Evolutionary conservation across 116 monocot species (phyloP).

Genomic region (Zostera marina): DNA sequence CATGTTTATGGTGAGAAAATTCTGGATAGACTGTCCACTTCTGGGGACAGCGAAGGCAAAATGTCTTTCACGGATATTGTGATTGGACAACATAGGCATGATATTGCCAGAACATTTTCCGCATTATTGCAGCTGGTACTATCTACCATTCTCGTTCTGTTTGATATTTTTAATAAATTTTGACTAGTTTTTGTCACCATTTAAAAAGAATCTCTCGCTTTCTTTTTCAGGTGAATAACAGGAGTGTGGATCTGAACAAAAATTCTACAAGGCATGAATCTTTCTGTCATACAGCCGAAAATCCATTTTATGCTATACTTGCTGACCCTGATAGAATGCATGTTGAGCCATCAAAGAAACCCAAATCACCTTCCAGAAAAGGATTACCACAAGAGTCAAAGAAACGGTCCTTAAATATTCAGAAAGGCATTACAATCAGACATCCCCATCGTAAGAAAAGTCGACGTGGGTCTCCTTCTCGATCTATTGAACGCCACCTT

Average conservation of each 20-base stretch:
- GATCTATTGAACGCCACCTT: no score
- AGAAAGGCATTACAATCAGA: background rate
- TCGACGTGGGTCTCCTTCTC: background rate
- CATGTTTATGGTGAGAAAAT: constrained; percentile 57
- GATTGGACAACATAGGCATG: constrained; percentile 45
- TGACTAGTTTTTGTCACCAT: background rate
- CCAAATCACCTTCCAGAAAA: no score
- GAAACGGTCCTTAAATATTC: background rate
- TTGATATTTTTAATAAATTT: background rate
- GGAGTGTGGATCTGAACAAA: constrained; percentile 57
- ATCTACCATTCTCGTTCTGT: constrained; percentile 6
- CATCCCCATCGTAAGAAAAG: background rate
- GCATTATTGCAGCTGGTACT: constrained; percentile 79
- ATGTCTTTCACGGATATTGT: constrained; percentile 55
- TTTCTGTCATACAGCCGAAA: constrained; percentile 38
- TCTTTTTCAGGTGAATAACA: constrained; percentile 52
- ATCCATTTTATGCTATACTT: constrained; percentile 41
- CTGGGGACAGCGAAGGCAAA: constrained; percentile 19
- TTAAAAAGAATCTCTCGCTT: background rate
- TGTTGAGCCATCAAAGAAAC: background rate
- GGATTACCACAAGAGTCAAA: no score
- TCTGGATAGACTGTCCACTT: constrained; percentile 36
- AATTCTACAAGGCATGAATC: constrained; percentile 10
- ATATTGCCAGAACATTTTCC: constrained; percentile 77
- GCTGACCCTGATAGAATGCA: constrained; percentile 8